Conservation (phyloP, 345 rosid genomes). For the Psidium friedrichsthalianum region DNA sequence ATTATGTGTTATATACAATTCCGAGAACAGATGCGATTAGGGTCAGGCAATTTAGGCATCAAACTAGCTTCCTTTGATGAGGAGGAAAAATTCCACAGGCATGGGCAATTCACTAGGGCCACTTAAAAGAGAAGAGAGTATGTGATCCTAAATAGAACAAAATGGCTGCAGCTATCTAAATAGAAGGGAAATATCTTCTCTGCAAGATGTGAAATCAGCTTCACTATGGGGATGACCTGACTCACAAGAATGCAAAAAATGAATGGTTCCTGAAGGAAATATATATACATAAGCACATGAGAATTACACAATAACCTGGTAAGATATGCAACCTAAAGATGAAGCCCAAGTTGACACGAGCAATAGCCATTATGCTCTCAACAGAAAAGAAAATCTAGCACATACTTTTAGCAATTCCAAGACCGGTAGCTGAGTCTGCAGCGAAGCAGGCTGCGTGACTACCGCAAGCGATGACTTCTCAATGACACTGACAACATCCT, state of each 20-base stretch:
- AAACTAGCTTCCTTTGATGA: background rate
- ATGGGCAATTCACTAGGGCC: background rate
- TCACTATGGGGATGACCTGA: background rate
- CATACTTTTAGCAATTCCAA: slow-evolving; percentile 79
- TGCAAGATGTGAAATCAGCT: background rate
- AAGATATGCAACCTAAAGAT: background rate
- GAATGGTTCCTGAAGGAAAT: background rate
- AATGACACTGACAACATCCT: slow-evolving; percentile 54
- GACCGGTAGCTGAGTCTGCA: slow-evolving; percentile 76
- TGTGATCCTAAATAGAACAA: background rate
- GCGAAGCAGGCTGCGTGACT: slow-evolving; percentile 34
- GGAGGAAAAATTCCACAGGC: background rate
- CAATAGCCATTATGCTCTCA: background rate
- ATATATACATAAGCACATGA: background rate
- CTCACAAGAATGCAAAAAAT: background rate
- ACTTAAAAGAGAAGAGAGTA: background rate
- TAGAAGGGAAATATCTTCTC: background rate
- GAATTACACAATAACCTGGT: background rate
- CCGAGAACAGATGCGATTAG: background rate
- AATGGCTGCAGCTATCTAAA: background rate
- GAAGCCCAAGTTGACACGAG: background rate
- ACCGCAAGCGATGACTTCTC: slow-evolving; percentile 43
- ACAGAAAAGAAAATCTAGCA: background rate
- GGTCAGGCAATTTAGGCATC: background rate
- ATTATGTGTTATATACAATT: background rate